A percentile compares a stretch with the other conserved stretches of the same genome.
Evolutionary conservation across 2,329 filamentous ascomycete species (phyloP).

Genomic region (Harringtonia lauricola): DNA sequence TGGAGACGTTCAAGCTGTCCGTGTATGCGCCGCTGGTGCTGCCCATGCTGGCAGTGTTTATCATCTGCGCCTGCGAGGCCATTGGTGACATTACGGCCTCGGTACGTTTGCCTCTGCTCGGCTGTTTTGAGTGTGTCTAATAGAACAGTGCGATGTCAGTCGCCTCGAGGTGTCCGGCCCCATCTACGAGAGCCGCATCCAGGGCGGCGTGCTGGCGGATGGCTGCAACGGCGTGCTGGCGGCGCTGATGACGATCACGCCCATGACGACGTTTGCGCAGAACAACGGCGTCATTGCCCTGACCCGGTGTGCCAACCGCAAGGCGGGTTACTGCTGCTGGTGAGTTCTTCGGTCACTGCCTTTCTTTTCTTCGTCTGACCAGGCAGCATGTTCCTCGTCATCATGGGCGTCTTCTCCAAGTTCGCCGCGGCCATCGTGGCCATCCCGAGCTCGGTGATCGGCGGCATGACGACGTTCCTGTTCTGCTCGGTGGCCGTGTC

Average conservation of each 20-base stretch:
- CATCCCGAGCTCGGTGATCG: conserved; percentile 57
- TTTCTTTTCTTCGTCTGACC: conserved; percentile 13
- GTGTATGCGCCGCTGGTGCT: conserved; percentile 66
- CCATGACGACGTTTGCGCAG: conserved; percentile 71
- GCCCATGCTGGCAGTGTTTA: conserved; percentile 57
- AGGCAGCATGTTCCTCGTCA: conserved; percentile 53
- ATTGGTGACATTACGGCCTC: conserved; percentile 75
- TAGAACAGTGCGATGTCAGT: conserved; percentile 58
- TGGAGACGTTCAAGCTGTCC: conserved; percentile 61
- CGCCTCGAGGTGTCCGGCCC: conserved; percentile 61
- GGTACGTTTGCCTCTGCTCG: neutral
- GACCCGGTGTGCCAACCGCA: conserved; percentile 70
- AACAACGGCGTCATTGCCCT: conserved; percentile 80
- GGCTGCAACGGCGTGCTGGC: conserved; percentile 66
- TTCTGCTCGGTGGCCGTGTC: conserved; percentile 68
- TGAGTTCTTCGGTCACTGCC: neutral
- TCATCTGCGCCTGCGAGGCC: conserved; percentile 68
- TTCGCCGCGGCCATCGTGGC: conserved; percentile 70
- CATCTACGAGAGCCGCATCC: conserved; percentile 65
- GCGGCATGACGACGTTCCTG: conserved; percentile 70
- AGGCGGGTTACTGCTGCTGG: conserved; percentile 67
- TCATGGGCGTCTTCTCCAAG: conserved; percentile 77
- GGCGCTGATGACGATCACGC: conserved; percentile 67
- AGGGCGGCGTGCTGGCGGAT: conserved; percentile 69
- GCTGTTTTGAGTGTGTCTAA: too few species aligned